A percentile compares a stretch with the other conserved stretches of the same genome.
Evolutionary conservation across 2,329 filamentous ascomycete species (phyloP).

Genomic region (Trichoderma aggressivum): DNA sequence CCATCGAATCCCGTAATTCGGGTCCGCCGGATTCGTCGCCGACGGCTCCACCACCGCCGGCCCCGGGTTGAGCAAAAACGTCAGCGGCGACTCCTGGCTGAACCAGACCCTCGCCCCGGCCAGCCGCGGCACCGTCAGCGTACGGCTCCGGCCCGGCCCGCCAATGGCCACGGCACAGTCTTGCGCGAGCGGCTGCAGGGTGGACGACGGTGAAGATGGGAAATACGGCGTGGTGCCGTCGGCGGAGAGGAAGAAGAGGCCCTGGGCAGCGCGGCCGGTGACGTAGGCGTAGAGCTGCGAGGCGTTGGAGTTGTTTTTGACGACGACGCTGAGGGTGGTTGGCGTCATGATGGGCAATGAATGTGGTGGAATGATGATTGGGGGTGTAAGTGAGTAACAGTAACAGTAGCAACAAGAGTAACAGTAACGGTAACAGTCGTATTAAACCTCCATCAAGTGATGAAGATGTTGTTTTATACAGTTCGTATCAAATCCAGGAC

Average conservation of each 20-base stretch:
- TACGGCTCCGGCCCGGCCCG: constrained; percentile 54
- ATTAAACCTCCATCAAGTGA: background rate
- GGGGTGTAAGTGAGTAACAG: too few species aligned
- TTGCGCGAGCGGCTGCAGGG: constrained; percentile 48
- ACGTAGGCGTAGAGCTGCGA: constrained; percentile 62
- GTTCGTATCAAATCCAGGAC: background rate
- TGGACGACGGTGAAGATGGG: constrained; percentile 54
- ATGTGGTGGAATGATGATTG: too few species aligned
- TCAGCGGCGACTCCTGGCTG: constrained; percentile 56
- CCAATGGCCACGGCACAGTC: constrained; percentile 65
- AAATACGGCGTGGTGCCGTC: constrained; percentile 66
- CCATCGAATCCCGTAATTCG: constrained; percentile 61
- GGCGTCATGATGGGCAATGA: too few species aligned
- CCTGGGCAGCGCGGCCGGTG: constrained; percentile 59
- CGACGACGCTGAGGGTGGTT: constrained; percentile 52
- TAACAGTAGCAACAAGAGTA: too few species aligned
- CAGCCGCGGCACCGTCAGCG: constrained; percentile 64
- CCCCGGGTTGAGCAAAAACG: constrained; percentile 68
- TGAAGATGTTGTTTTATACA: background rate
- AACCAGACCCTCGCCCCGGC: constrained; percentile 73
- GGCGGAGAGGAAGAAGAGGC: constrained; percentile 58
- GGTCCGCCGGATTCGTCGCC: constrained; percentile 61
- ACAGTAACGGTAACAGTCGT: too few species aligned
- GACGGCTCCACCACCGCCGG: constrained; percentile 73
- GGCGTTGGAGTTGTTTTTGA: constrained; percentile 64